These are phyloP conservation scores for Mytilinidion resinicola DNA, from an alignment of 495 filamentous ascomycete species.

Conservation along the genomic window DNA sequence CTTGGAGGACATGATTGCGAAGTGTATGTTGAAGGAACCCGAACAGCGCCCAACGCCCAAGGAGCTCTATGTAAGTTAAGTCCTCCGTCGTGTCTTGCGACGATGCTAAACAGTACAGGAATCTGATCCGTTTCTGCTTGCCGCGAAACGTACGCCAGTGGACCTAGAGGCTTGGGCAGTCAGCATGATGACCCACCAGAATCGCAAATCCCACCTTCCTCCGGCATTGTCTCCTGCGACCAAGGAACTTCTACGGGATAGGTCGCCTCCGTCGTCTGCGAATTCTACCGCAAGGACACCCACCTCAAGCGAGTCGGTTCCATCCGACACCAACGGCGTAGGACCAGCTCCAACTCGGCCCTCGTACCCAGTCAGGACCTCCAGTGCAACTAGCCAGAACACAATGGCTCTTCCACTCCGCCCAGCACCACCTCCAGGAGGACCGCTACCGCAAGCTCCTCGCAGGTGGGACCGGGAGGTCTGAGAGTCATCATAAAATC, in stretches of 20 bases:
- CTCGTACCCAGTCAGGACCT: conserved; percentile 21
- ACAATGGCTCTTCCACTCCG: conserved; percentile 26
- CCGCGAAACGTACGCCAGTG: conserved; percentile 88
- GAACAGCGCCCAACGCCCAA: conserved; percentile 85
- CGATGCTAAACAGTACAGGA: conserved; percentile 48
- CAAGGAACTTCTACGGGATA: conserved; percentile 23
- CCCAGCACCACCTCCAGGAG: conserved; percentile 23
- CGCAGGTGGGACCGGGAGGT: conserved; percentile 25
- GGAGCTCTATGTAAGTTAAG: conserved; percentile 61
- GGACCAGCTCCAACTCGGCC: conserved; percentile 19
- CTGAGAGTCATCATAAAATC: background rate
- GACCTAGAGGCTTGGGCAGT: conserved; percentile 86
- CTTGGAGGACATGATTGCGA: conserved; percentile 92
- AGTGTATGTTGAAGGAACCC: conserved; percentile 84
- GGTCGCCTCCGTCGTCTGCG: conserved; percentile 7
- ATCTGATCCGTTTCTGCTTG: conserved; percentile 84
- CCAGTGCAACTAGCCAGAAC: conserved; percentile 26
- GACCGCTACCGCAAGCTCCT: conserved; percentile 16
- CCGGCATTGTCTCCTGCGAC: conserved; percentile 13
- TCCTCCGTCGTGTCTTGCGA: background rate
- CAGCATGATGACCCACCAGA: conserved; percentile 81
- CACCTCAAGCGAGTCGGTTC: background rate
- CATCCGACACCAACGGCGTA: conserved; percentile 7
- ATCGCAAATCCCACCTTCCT: conserved; percentile 79
- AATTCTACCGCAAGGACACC: background rate